Conservation (phyloP, 768 basidiomycete species). For the Mycena epipterygia region DNA sequence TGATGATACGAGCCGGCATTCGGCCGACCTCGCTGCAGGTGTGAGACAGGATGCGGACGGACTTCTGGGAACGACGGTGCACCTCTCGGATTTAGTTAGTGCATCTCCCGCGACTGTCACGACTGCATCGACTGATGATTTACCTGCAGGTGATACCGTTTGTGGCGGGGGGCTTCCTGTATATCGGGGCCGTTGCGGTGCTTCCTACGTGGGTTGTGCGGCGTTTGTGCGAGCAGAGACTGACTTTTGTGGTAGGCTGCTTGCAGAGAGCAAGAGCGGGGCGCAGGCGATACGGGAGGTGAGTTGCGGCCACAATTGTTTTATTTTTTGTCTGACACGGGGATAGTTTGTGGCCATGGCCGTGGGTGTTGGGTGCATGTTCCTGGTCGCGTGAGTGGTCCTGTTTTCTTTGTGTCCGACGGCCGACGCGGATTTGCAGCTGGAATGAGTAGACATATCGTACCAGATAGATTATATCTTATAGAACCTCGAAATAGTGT, state of each 20-base stretch:
- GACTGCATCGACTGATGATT: slow-evolving; percentile 17
- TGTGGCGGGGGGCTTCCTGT: slow-evolving; percentile 92
- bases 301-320: slow-evolving; percentile 39
- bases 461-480: neutral
- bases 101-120: slow-evolving; percentile 27
- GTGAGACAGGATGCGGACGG: slow-evolving; percentile 83
- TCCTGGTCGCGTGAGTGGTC: slow-evolving; percentile 86
- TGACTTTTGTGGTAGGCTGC: slow-evolving; percentile 62
- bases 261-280: slow-evolving; percentile 90
- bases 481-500: no score
- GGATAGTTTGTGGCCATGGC: slow-evolving; percentile 91
- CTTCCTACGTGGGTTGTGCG: slow-evolving; percentile 80
- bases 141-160: slow-evolving; percentile 83
- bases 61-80: slow-evolving; percentile 86
- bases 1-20: slow-evolving; percentile 50
- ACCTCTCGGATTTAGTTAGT: slow-evolving; percentile 84
- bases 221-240: neutral
- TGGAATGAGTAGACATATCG: slow-evolving; percentile 78
- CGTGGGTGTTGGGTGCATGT: slow-evolving; percentile 93
- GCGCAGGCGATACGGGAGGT: slow-evolving; percentile 94
- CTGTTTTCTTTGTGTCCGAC: slow-evolving; percentile 21
- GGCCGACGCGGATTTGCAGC: slow-evolving; percentile 50
- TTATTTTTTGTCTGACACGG: slow-evolving; percentile 17
- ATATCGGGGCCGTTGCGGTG: slow-evolving; percentile 94
- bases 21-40: slow-evolving; percentile 79